Conservation (phyloP, 2,329 filamentous ascomycete species). For the Curvularia verruculosa region DNA sequence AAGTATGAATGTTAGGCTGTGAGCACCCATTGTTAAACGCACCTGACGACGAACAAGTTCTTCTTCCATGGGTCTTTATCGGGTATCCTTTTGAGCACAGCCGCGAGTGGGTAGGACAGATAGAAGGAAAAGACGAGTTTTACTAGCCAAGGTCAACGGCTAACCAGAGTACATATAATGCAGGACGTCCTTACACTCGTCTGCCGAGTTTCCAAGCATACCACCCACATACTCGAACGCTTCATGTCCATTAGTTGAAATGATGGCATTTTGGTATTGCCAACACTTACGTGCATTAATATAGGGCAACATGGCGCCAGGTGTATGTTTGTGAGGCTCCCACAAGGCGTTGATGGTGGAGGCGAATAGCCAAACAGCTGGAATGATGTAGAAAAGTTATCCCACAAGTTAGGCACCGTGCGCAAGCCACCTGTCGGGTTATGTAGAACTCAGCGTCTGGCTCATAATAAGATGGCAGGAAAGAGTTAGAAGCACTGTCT, state of each 20-base stretch:
- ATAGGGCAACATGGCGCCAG: constrained; percentile 64
- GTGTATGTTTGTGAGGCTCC: background rate
- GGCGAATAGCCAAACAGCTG: background rate
- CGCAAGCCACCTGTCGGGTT: background rate
- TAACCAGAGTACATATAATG: background rate
- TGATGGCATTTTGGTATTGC: background rate
- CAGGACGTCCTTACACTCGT: constrained; percentile 62
- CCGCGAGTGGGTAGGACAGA: constrained; percentile 89
- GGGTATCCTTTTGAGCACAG: constrained; percentile 84
- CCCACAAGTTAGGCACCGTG: background rate
- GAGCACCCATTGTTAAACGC: constrained; percentile 20
- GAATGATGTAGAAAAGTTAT: background rate
- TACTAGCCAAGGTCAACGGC: constrained; percentile 62
- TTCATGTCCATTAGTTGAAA: constrained; percentile 35
- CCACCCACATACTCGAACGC: constrained; percentile 66
- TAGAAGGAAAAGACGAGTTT: constrained; percentile 93
- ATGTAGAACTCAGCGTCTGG: background rate
- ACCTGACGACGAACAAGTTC: constrained; percentile 85
- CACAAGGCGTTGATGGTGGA: background rate
- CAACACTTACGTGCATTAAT: constrained; percentile 63
- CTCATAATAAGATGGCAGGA: background rate
- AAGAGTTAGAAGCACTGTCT: background rate
- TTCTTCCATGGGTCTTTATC: constrained; percentile 83
- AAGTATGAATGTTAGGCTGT: background rate
- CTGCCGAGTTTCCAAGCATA: constrained; percentile 66